Evolutionary conservation across 2,329 filamentous ascomycete genomes (phyloP), one percentile per base, ranked within the genome.

Genomic region (Microdochium trichocladiopsis): DNA sequence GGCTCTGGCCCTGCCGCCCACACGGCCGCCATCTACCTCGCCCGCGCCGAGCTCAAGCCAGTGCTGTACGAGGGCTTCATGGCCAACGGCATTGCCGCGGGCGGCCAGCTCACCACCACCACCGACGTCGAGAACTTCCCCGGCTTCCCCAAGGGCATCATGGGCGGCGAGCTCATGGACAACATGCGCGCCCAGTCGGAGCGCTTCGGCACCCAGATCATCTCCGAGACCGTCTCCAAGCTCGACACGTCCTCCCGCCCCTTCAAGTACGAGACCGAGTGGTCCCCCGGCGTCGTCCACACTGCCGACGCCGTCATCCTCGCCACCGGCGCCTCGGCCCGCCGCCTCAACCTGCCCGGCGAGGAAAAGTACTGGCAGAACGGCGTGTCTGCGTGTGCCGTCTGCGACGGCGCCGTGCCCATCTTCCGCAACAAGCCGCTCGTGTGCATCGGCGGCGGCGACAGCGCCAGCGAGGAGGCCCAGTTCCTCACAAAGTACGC

Each of bases 51-150:
- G 70, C 75, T 99, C 68, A 89, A 95, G 73, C 94, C 94, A 57
- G 88, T 96, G 57, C 79, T 99, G 60, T 99, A 97, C 69, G 94
- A 99, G 76, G 94, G 94, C 62, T 96, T 99, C 81, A 86, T 99
- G 70, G 94, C 94, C 63, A 94, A 96, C 67, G 94, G 93, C 65
- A 95, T 95, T 63, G 94, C 94, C 6, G 90, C 94, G 47, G 94
- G 94, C 61, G 94, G 94, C 53, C 94, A 99, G 79, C 80, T 99
- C 61, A 99, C 94, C 52, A 99, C 94, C 24, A 99, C 94, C 52
- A 97, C 95, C 64, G 94, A 99, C 61, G 85, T 99, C 55, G 94
- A 99, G 78, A 99, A 99, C 81, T 99, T 87, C 73, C 94, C 94
- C 23, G 94, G 94, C 49, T 99, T 97, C 76, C 88, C 89, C 64